Percentiles rank a stretch among this genome's conserved stretches.
These are phyloP conservation scores for Oxyria digyna DNA, from an alignment of 148 eudicot genomes.

Conservation along the genomic window DNA sequence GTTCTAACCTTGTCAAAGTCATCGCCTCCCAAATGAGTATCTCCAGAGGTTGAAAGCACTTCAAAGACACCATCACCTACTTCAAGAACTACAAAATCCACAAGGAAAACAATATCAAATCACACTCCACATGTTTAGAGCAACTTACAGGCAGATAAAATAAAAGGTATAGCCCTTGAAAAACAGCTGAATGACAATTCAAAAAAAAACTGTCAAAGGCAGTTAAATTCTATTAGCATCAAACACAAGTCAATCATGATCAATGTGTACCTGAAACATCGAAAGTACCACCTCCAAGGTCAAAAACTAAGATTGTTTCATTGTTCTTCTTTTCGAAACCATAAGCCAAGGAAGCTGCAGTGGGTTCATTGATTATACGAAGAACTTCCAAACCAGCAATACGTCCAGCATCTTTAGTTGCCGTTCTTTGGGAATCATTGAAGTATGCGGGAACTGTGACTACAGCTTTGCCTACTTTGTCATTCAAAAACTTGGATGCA, in stretches of 20 bases:
- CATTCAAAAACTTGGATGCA: constrained; percentile 17
- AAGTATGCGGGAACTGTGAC: constrained; percentile 18
- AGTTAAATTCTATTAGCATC: no score
- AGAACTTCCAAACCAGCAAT: constrained; percentile 46
- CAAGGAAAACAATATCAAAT: no score
- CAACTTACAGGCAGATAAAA: no score
- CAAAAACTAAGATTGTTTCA: constrained; percentile 43
- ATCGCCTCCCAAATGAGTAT: constrained; percentile 45
- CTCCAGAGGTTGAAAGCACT: constrained; percentile 46
- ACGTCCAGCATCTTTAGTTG: constrained; percentile 32
- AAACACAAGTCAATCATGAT: no score
- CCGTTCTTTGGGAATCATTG: constrained; percentile 18
- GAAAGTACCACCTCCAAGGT: constrained; percentile 49
- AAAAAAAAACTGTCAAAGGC: no score
- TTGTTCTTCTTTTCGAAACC: constrained; percentile 45
- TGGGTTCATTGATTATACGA: constrained; percentile 42
- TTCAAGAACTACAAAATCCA: constrained; percentile 39
- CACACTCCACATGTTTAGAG: no score
- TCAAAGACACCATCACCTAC: constrained; percentile 64
- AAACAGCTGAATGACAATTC: no score
- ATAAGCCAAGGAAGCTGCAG: constrained; percentile 55
- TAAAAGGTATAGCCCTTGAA: no score
- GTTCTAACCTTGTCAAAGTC: constrained; percentile 45
- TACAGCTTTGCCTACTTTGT: constrained; percentile 12
- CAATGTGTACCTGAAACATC: constrained; percentile 59